phyloP scores from a whole-genome alignment of 305 asterid genomes.

The Ruellia speciosa region DNA sequence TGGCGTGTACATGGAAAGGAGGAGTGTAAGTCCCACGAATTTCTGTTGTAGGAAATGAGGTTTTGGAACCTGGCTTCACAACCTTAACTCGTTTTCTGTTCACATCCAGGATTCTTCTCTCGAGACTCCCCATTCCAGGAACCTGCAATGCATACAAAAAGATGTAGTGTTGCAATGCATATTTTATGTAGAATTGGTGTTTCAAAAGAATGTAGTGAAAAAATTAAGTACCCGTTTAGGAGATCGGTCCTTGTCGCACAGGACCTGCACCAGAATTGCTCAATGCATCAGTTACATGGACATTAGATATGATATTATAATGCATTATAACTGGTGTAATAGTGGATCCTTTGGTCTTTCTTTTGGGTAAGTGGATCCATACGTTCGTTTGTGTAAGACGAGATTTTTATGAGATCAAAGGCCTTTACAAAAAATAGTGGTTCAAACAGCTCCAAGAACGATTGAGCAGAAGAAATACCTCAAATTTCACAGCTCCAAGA shows the following conservation, averaged over 20 bases:
- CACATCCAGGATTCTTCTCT: constrained; percentile 86
- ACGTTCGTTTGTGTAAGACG: background rate
- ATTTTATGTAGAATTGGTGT: background rate
- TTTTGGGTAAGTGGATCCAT: background rate
- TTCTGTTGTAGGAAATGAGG: constrained; percentile 86
- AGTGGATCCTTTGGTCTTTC: no score
- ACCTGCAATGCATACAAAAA: constrained; percentile 33
- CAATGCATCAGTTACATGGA: constrained; percentile 6
- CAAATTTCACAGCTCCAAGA: constrained; percentile 85
- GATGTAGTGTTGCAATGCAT: background rate
- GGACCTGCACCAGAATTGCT: constrained; percentile 45
- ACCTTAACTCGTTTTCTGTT: constrained; percentile 82
- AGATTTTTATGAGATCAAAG: background rate
- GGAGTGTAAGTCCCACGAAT: constrained; percentile 87
- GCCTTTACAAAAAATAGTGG: background rate
- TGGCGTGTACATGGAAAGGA: constrained; percentile 81
- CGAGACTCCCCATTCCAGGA: constrained; percentile 74
- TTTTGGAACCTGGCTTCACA: constrained; percentile 91
- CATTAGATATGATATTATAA: no score
- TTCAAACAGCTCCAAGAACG: no score
- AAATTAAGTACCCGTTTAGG: constrained; percentile 52
- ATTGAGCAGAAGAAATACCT: constrained; percentile 38
- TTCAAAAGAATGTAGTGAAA: background rate
- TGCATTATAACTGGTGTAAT: no score
- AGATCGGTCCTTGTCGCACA: constrained; percentile 86